Evolutionary conservation across 208 protist genomes (phyloP), one percentile per base, ranked within the genome.

Genomic region (Wallacemonas sp.): DNA sequence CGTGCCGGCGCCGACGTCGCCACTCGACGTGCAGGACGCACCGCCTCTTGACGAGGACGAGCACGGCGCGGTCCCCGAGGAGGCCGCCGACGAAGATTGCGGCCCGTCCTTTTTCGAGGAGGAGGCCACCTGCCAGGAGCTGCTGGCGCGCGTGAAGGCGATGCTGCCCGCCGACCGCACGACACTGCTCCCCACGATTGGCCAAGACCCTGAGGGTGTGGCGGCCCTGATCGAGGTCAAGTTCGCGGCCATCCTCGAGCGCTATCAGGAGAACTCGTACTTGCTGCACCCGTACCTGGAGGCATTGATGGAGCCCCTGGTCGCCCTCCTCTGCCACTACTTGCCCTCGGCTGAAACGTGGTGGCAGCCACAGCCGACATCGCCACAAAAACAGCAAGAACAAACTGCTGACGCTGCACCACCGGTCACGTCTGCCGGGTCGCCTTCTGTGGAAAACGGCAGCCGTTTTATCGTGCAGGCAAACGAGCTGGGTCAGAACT

Each of bases 231-330:
- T 95, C 38, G 78, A 92, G 50, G 63, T 65, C 28, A 73, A 79
- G 29, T 69, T 96, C n/a, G 66, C 77, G 12, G 72, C 76, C 33
- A 86, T 92, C 4, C 45, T 98, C 1, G 87, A 95, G 23, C 85
- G 89, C 36, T 99, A 99, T 72, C 97, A 98, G 64, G 95, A 99
- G 81, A 87, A 86, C 70, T 87, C 97, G 18, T 83, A 95, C 57
- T 75, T 99, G 16, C 83, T 99, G 8, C 89, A 98, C 62, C 76
- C 86, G 1, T 76, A 97, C 70, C 72, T 98, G n/a, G 91, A 97
- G 70, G 41, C 26, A 29, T 66, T 98, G 10, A 82, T 97, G 57
- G 29, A 63, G 29, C 93, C 88, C 8, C 74, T 97, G 12, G 79
- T 97, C n/a, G 49, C 46, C 1, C 65, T 93, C 44, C 77, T 93